phyloP scores from a whole-genome alignment of 2,329 filamentous ascomycete genomes.

The Apiospora saccharicola region DNA sequence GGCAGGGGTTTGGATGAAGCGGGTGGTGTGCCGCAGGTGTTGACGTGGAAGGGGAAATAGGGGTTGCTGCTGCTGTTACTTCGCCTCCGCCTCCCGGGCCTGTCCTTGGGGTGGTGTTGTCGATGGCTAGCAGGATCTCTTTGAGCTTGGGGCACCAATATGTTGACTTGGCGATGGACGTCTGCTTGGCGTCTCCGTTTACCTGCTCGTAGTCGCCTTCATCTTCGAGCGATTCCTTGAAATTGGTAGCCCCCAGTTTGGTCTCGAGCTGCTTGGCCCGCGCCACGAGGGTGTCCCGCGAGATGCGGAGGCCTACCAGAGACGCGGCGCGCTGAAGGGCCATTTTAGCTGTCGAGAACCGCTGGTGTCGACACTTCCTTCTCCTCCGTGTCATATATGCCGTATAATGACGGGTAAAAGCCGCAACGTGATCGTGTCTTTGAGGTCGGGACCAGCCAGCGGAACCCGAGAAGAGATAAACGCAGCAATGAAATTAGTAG shows the following conservation, averaged over 20 bases:
- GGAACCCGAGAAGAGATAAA: not conserved
- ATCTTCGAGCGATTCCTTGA: slow-evolving; percentile 21
- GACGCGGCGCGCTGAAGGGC: not conserved
- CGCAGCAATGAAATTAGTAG: not conserved
- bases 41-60: not conserved
- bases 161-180: slow-evolving; percentile 14
- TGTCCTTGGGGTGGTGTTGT: not conserved
- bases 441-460: not conserved
- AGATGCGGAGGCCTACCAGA: slow-evolving; percentile 20
- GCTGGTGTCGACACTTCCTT: too few species aligned
- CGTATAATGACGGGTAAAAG: not conserved
- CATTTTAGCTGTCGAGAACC: not conserved
- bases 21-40: not conserved
- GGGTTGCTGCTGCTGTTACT: not conserved
- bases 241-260: not conserved
- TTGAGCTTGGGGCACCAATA: slow-evolving; percentile 20
- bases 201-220: slow-evolving; percentile 13
- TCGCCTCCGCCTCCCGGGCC: not conserved
- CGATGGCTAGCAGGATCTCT: not conserved
- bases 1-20: not conserved
- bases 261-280: slow-evolving; percentile 15
- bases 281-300: slow-evolving; percentile 18
- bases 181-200: not conserved
- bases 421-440: not conserved
- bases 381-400: too few species aligned